Evolutionary conservation across 2,329 filamentous ascomycete species (phyloP), one percentile per base, ranked within the genome.

Genomic region (Stachybotrys chartarum): DNA sequence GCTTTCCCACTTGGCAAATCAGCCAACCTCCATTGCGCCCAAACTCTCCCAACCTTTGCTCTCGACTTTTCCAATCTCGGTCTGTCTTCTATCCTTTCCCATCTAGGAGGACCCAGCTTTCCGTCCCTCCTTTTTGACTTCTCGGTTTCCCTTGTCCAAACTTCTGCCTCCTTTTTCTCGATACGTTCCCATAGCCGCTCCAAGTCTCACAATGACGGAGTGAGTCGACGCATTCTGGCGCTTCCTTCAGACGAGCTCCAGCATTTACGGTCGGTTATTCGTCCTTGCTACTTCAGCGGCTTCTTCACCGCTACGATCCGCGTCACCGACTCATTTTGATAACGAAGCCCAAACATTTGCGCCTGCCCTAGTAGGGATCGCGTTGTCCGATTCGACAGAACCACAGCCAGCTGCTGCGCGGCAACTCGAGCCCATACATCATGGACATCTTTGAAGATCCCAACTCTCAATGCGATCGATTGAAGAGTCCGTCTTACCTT

Each of bases 401-500:
- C 5, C 35, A 10, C 35, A 6, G 35, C 35, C 3, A 42, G 10
- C 35, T 14, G 14, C 8, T 14, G 35, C 35, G 35, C 35, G 3
- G 14, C 35, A 42, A 42, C 5, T 42, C 35, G 10, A 24, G 35
- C 35, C 3, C 35, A 42, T 42, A 42, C 35, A 42, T 3, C 55
- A 66, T 67, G 65, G 66, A 67, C 52, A 52, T 65, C 53, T 68
- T 65, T 49, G 56, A 60, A 48, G 49, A 59, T 47, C 53, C 57
- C 46, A 58, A 64, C 8, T 59, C 59, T 55, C 59, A 66, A 56
- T 84, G 81, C 68, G 77, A 81, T 60, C 72, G 72, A 59, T 76
- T 83, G 57, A 76, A 77, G 57, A 69, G 77, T 58, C 78, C 80
- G 16, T 77, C 77, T 55, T 78, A 81, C 63, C 70, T 80, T 56